Base-by-base conservation (phyloP, 768 basidiomycete genomes). In the Tricholomella constricta region DNA sequence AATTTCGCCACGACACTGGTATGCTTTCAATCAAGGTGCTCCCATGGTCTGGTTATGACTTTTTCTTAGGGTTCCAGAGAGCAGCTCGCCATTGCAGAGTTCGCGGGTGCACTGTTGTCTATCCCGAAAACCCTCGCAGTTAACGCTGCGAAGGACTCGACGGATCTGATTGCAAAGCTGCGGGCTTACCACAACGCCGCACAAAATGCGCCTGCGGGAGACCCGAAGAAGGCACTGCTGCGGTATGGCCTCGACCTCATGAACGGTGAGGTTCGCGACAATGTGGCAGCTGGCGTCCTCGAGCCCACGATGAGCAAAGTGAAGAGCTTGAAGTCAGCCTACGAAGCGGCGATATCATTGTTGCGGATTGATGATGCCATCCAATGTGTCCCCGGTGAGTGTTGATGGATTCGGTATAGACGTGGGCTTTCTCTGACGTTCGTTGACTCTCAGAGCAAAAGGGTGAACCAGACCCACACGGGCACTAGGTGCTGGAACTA, bases 31-130 rank as follows among this genome's bases (percentile, higher is more conserved):
- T 56, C 11, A 23, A 1, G 32, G 26, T 23, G 31, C 25, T 32
- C 27, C 29, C 56, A 38, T 51, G 40, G 41, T 40, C 22, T 59
- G 43, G 57, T 48, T 50, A 40, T 51, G 48, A 20, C 44, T 45
- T 36, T 54, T 35, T 46, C 45, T 20, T 65, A 98, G 96, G 97
- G 96, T 42, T 99, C 97, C 19, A 82, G 97, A 61, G 97, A 99
- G 72, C 97, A 99, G 69, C 78, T 99, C 47, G 97, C 97, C 17
- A 98, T 99, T 64, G 97, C 95, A n/a, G 97, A 99, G 69, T 99
- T 99, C 68, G 97, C 97, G 19, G 78, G 80, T 55, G 90, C 97
- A 11, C 79, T 99, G 51, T 78, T 99, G 36, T 83, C 94, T 14
- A 99, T 99, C 62, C 97, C 97, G 41, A 98, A 98, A 74, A 94